Evolutionary conservation across 164 flowering plant species (phyloP).

Genomic region (Stephania japonica): DNA sequence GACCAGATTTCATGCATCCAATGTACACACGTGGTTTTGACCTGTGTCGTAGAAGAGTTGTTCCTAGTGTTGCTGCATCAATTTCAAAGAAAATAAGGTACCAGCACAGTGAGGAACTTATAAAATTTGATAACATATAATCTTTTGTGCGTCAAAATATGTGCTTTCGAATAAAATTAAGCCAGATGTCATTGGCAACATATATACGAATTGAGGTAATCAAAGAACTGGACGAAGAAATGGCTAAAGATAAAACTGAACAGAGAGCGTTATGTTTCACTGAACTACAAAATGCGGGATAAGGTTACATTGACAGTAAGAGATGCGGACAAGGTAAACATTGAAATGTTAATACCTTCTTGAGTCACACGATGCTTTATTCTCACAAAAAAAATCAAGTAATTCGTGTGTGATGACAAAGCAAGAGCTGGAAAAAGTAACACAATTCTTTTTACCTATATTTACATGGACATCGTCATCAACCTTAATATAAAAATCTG

Average conservation of each 20-base stretch:
- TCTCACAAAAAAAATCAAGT: not conserved
- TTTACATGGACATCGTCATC: slow-evolving; percentile 96
- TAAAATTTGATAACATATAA: too few species aligned
- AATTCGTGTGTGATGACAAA: not conserved
- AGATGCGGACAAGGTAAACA: not conserved
- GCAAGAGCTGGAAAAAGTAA: too few species aligned
- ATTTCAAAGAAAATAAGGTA: slow-evolving; percentile 10
- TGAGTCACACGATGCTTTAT: not conserved
- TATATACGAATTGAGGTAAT: not conserved
- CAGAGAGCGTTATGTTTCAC: not conserved
- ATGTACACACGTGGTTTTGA: slow-evolving; percentile 74
- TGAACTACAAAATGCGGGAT: not conserved
- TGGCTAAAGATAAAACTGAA: not conserved
- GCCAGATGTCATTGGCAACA: not conserved
- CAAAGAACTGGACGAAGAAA: not conserved
- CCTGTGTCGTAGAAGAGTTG: slow-evolving; percentile 65
- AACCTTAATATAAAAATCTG: slow-evolving; percentile 86
- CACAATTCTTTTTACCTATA: slow-evolving; percentile 48
- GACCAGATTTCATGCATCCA: slow-evolving; percentile 99
- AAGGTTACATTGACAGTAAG: not conserved
- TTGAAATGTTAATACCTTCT: not conserved
- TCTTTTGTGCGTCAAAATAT: not conserved
- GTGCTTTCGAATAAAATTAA: not conserved
- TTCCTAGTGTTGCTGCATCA: slow-evolving; percentile 76
- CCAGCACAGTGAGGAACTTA: slow-evolving; percentile 2